Percentiles rank a stretch among this genome's conserved stretches.
These are phyloP conservation scores for Enterospora canceri DNA, from an alignment of 371 early-diverging fungal genomes.

Conservation along the genomic window DNA sequence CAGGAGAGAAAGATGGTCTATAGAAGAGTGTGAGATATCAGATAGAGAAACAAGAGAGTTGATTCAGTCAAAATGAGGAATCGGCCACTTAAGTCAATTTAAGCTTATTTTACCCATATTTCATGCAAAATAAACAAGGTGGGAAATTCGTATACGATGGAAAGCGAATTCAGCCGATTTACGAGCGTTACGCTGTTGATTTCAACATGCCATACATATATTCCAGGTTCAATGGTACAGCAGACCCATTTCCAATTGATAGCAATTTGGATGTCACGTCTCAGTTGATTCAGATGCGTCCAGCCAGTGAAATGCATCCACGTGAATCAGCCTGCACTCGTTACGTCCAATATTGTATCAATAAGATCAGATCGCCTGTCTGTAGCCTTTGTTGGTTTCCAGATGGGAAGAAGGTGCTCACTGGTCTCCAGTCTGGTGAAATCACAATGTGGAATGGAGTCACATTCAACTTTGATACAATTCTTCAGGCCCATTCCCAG, in stretches of 20 bases:
- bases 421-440: conserved; percentile 89
- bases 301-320: conserved; percentile 41
- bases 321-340: conserved; percentile 71
- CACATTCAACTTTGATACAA: conserved; percentile 97
- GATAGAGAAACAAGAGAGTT: no score
- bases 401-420: conserved; percentile 86
- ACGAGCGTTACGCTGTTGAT: conserved; percentile 81
- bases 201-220: conserved; percentile 72
- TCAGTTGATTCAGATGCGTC: conserved; percentile 27
- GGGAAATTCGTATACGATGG: conserved; percentile 58
- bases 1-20: no score
- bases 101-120: no score
- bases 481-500: conserved; percentile 69
- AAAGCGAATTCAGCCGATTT: conserved; percentile 79
- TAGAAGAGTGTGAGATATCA: no score
- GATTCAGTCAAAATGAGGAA: no score
- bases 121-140: neutral
- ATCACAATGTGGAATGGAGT: conserved; percentile 97
- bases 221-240: conserved; percentile 16
- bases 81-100: no score
- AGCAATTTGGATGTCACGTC: conserved; percentile 23
- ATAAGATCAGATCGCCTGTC: conserved; percentile 83
- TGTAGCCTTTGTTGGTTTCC: conserved; percentile 92
- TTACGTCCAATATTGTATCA: conserved; percentile 85
- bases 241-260: conserved; percentile 28